phyloP scores from a whole-genome alignment of 2,329 filamentous ascomycete genomes.

The Penicillium sp. region DNA sequence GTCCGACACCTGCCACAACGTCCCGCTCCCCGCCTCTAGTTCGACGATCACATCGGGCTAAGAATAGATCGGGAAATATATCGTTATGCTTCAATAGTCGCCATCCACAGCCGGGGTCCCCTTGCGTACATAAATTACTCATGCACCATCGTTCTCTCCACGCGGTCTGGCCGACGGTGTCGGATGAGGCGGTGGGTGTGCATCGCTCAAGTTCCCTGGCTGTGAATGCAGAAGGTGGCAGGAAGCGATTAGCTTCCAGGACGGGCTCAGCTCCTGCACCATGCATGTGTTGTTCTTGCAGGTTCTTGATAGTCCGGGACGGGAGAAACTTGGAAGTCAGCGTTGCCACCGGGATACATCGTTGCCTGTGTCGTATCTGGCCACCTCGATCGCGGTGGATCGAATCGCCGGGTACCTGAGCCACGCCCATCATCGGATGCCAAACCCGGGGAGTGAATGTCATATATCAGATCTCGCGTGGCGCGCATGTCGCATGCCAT shows the following conservation, averaged over 20 bases:
- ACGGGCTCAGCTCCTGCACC: no score
- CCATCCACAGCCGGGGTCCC: neutral
- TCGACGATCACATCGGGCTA: neutral
- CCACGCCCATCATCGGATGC: neutral
- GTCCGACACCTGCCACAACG: neutral
- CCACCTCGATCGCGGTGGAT: neutral
- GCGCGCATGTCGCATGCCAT: conserved; percentile 9
- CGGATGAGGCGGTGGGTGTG: neutral
- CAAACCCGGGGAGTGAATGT: conserved; percentile 3
- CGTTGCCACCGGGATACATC: neutral
- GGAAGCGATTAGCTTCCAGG: no score
- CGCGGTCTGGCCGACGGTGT: neutral
- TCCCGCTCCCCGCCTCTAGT: neutral
- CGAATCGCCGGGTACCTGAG: neutral
- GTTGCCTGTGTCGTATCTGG: neutral
- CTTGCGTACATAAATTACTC: neutral
- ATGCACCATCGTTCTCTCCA: neutral
- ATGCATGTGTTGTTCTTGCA: no score
- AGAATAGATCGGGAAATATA: conserved; percentile 4
- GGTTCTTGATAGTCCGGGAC: no score
- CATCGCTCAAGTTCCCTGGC: neutral
- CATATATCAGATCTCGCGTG: conserved; percentile 17
- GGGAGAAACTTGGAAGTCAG: neutral
- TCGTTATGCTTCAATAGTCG: conserved; percentile 1
- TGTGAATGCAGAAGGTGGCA: no score